Base-by-base conservation (phyloP, 179 eudicot species). In the Gypsophila paniculata region DNA sequence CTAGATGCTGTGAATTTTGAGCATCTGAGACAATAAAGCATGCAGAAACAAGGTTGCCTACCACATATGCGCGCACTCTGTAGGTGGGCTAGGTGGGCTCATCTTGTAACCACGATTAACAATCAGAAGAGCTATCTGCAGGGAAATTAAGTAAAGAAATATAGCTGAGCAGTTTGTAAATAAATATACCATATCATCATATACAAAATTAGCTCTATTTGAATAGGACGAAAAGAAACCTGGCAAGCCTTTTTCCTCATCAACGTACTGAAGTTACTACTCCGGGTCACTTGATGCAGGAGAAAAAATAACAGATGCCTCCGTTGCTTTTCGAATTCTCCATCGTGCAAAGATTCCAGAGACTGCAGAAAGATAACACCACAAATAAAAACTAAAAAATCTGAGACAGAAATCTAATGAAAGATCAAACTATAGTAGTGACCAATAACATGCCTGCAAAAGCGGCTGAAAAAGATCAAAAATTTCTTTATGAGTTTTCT, bases 11-110 rank as follows among this genome's bases (percentile, higher is more conserved):
- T 23, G 29, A 5, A 18, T 38, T 51, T 74, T 51, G 60, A 18
- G 53, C 75, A 74, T 59, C 46, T 17, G 13, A 17, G 21, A 67
- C 63, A 48, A 52, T 61, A 52, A 71, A 55, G 22, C 15, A 63
- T 25, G 68, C 11, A 48, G 10, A 73, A 21, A 73, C n/a, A 62
- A 59, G 58, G 49, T 69, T 68, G 22, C 89, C 51, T 84, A 95
- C 99, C 99, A 95, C 95, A 92, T 92, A 75, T 95, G 99, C 48
- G 93, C 89, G 73, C 97, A 95, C 80, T 95, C 99, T 70, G 82
- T 86, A 69, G 99, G 99, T 46, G 99, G 99, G 74, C 91, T 86
- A 78, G 99, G 93, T 11, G 99, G 99, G 77, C 86, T 83, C 97
- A 92, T 95, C 82, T 61, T 86, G 77, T 95, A 95, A 75, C 99